Evolutionary conservation across 202 grass and related monocot genomes (phyloP), one percentile per base, ranked within the genome.

Genomic region (Carex sylvatica): DNA sequence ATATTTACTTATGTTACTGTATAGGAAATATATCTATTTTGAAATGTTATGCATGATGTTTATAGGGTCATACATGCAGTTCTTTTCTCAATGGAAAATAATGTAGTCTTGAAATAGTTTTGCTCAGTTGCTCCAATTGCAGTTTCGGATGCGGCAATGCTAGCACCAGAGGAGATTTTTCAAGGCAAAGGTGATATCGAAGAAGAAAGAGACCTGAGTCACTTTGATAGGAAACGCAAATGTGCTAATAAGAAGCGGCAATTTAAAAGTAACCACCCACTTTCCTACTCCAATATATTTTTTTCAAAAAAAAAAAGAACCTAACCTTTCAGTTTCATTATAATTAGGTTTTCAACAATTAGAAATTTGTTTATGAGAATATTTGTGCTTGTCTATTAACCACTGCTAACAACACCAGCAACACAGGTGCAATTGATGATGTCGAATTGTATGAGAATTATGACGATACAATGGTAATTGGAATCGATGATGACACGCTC

Each of bases 81-180:
- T 16, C 36, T 23, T 55, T 55, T 75, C 71, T 52, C 26, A 74
- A 68, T 68, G 9, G 49, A 31, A 55, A 54, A 31, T 0, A 54
- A 6, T 55, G 47, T 13, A 13, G 49, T 40, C 38, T 6, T 13
- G 2, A 31, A 54, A n/a, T n/a, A n/a, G n/a, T n/a, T n/a, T n/a
- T n/a, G n/a, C n/a, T n/a, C n/a, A n/a, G n/a, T 98, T 89, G 95
- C 95, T 81, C 92, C 92, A 78, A 60, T 92, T 82, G 91, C 95
- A 11, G 89, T 95, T 81, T 98, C 89, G 14, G 95, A 98, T 91
- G 92, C 89, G 19, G 84, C 92, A 16, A 91, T 98, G 95, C 92
- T 98, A 87, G 95, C 91, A 61, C 95, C 95, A 15, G 89, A 98
- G 86, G 96, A 99, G 84, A 86, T 99, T 63, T 98, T 95, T 90